Evolutionary conservation across 768 basidiomycete genomes (phyloP), one percentile per base, ranked within the genome.

Genomic region (Auriculariales sp.): DNA sequence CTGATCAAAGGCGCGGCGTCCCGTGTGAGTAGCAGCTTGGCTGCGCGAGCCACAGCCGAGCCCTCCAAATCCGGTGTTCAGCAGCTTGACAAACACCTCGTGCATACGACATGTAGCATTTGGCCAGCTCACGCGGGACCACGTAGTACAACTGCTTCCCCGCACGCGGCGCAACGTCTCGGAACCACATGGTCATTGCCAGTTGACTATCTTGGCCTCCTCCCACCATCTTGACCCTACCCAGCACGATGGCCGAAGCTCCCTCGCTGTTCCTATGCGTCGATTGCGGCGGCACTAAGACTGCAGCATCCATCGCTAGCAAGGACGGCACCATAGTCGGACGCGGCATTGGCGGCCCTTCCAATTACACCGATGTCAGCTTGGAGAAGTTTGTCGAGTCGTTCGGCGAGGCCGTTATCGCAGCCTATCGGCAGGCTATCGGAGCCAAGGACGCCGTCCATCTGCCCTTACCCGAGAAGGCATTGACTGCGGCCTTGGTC

Each of bases 231-330:
- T n/a, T n/a, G n/a, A n/a, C n/a, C n/a, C n/a, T n/a, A n/a, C n/a
- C n/a, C n/a, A 44, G 22, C 39, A 44, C 19, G 14, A 44, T 44
- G 39, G 27, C 22, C 39, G 39, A 44, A 9, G n/a, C 47, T 28
- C 29, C 49, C 4, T 45, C 52, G 9, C 54, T 85, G 57, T 84
- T 76, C 59, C 79, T 91, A 55, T 89, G 82, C 58, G 81, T 85
- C 54, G 88, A 91, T 64, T 90, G 88, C 53, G 90, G 90, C 28
- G 90, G 87, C 19, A 86, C 86, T 36, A 94, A 93, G 68, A 91
- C 91, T 9, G 75, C 82, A 25, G 84, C 75, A 4, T 84, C 75
- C 52, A 76, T 93, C 61, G 71, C 71, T 52, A 70, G 80, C 59
- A 55, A 60, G 17, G 54, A 69, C 2, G 83, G 87, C 54, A 63